Conservation (phyloP, 441 rosid genomes). For the Gossypium lobatum region DNA sequence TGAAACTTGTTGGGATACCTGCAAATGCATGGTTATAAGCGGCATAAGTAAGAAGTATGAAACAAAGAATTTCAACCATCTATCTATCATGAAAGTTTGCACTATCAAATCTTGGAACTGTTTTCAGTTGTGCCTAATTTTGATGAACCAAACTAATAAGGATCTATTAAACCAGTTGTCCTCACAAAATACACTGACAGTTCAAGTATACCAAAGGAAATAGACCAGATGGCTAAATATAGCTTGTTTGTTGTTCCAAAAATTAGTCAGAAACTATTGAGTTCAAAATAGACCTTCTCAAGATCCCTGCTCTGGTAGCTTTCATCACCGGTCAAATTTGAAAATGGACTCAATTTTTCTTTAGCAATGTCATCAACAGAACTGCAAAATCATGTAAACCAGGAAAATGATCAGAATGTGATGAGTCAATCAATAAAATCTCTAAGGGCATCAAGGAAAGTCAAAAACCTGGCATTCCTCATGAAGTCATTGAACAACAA, state of each 20-base stretch:
- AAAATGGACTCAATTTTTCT: constrained; percentile 77
- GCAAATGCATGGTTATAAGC: constrained; percentile 17
- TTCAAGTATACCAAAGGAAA: background rate
- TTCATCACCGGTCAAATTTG: constrained; percentile 66
- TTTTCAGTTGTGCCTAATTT: too few species aligned
- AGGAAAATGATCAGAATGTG: constrained; percentile 19
- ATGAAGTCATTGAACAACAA: constrained; percentile 70
- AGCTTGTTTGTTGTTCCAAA: background rate
- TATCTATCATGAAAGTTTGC: too few species aligned
- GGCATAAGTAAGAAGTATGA: constrained; percentile 16
- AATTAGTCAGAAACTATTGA: background rate
- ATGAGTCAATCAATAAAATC: background rate
- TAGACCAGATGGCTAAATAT: background rate
- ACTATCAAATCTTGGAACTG: too few species aligned
- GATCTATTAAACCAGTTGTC: too few species aligned
- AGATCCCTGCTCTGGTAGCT: constrained; percentile 95
- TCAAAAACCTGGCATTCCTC: constrained; percentile 68
- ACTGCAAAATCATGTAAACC: constrained; percentile 33
- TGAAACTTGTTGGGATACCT: constrained; percentile 86
- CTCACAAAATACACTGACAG: too few species aligned
- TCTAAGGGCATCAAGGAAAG: constrained; percentile 9
- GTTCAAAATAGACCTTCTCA: constrained; percentile 61
- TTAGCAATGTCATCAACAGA: constrained; percentile 65
- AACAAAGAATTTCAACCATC: constrained; percentile 9
- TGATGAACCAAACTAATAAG: too few species aligned